Base-by-base conservation (phyloP, 129 eudicot species). In the Arctium minus region DNA sequence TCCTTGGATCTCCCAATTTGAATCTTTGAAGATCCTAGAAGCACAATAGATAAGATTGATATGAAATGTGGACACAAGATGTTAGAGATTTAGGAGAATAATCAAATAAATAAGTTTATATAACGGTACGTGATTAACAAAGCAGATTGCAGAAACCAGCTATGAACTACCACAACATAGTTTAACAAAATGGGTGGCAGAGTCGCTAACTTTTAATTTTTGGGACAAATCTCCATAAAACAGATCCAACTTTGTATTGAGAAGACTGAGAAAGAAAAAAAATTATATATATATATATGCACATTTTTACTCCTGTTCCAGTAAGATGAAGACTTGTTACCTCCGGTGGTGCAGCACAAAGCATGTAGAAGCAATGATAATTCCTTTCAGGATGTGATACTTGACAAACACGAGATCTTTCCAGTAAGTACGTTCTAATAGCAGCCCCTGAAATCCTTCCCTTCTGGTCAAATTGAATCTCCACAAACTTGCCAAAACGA, bases 401-500 rank as follows among this genome's bases (percentile, higher is more conserved):
- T 85, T 94, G 98, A 85, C 98, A 94, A 81, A 94, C 98, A 75
- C 97, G 98, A 84, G 98, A 94, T 69, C 98, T 86, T 82, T 94
- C 98, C 62, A 94, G 86, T 82, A 94, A 86, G 82, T 94, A 94
- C 60, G 98, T 94, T 85, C 97, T 88, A 31, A 92, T 86, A 68
- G 98, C 98, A 72, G 97, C 97, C 71, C 98, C 98, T 10, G 97
- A 92, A 78, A 94, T 94, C 74, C 92, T 91, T 77, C 97, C 98
- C 8, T 48, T 86, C 76, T 88, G 84, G 87, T 94, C 97, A 87
- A 94, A 94, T 74, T 94, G 97, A 81, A 94, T 83, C 89, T 94
- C 98, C 85, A 94, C 98, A 87, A 94, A 94, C 87, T 94, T 94
- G 74, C 97, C 97, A 88, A 94, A 94, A 69, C 97, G 97, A 87